Percentiles rank a stretch among this genome's conserved stretches.
Evolutionary conservation across 148 eudicot species (phyloP).

Genomic region (Camellia lanceoleosa): DNA sequence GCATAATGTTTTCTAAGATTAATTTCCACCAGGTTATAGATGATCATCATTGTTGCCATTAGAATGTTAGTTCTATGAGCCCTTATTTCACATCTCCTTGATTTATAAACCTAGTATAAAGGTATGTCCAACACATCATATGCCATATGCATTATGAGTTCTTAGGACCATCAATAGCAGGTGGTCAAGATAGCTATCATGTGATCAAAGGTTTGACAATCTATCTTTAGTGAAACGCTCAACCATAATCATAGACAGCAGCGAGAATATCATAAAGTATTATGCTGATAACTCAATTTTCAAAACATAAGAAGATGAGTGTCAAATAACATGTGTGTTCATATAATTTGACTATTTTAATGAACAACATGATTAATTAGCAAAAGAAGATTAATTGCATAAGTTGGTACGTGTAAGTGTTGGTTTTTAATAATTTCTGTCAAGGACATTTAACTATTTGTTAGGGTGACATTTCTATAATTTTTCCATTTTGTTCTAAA

Average conservation of each 20-base stretch:
- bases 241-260: neutral
- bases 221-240: neutral
- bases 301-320: neutral
- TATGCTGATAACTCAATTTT: neutral
- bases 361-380: neutral
- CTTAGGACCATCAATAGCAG: neutral
- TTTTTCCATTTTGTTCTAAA: neutral
- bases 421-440: neutral
- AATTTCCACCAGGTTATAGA: constrained; percentile 2
- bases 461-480: neutral
- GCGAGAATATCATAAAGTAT: neutral
- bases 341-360: neutral
- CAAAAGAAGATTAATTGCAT: neutral
- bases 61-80: neutral
- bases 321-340: neutral
- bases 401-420: neutral
- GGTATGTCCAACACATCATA: neutral
- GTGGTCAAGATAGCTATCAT: too few species aligned
- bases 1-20: neutral
- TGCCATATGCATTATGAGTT: neutral
- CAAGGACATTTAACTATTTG: neutral
- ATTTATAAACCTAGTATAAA: neutral
- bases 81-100: neutral
- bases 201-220: neutral
- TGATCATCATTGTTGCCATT: neutral